Evolutionary conservation across 805 yeast genomes (phyloP).

Genomic region (Candida corydali): DNA sequence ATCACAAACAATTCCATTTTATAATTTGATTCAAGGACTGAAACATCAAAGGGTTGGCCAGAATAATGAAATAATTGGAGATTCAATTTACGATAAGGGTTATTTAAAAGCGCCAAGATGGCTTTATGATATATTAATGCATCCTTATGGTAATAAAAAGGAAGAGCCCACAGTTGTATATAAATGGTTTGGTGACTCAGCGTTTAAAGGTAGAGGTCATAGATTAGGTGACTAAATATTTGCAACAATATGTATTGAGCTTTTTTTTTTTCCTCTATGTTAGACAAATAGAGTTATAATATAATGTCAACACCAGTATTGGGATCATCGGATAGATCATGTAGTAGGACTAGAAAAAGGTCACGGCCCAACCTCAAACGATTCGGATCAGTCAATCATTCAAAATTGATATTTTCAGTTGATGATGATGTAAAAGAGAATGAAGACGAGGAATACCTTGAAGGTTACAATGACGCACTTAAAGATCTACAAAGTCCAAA

Average conservation of each 20-base stretch:
- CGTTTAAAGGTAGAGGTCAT: slow-evolving; percentile 34
- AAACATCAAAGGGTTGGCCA: slow-evolving; percentile 27
- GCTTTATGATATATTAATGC: slow-evolving; percentile 26
- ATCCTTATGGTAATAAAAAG: not conserved
- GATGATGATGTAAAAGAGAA: slow-evolving; percentile 79
- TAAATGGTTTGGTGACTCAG: slow-evolving; percentile 13
- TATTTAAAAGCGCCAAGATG: slow-evolving; percentile 53
- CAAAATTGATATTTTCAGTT: slow-evolving; percentile 58
- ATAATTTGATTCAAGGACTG: slow-evolving; percentile 34
- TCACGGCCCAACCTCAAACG: slow-evolving; percentile 30
- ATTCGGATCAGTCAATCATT: slow-evolving; percentile 9
- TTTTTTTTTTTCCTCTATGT: not conserved
- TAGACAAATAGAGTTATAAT: no score
- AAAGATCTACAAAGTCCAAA: slow-evolving; percentile 27
- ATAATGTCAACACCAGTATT: slow-evolving; percentile 2
- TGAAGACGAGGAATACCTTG: slow-evolving; percentile 57
- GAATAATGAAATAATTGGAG: slow-evolving; percentile 21
- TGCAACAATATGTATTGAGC: not conserved
- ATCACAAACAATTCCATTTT: slow-evolving; percentile 46
- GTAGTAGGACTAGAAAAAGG: slow-evolving; percentile 1
- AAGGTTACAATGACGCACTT: slow-evolving; percentile 71
- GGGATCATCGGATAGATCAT: slow-evolving; percentile 5
- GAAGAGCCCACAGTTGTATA: slow-evolving; percentile 1
- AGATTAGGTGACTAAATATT: slow-evolving; percentile 25
- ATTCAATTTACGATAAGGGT: slow-evolving; percentile 49